Conservation (phyloP, 495 filamentous ascomycete species). For the Cercophora scortea region DNA sequence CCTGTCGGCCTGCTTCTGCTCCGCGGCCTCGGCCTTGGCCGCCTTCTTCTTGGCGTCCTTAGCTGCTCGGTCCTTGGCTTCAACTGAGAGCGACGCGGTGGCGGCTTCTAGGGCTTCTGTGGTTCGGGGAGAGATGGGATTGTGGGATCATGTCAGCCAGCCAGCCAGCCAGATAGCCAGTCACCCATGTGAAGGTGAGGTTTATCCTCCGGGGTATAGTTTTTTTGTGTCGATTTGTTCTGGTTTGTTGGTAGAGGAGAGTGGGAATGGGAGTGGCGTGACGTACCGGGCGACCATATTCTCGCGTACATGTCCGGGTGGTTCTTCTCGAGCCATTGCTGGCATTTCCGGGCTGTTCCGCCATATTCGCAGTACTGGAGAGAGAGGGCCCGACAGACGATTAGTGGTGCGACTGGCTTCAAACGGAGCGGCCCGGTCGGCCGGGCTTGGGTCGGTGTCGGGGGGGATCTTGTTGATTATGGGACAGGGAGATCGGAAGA, state of each 20-base stretch:
- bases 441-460: not conserved
- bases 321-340: constrained; percentile 81
- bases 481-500: not conserved
- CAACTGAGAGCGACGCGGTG: constrained; percentile 74
- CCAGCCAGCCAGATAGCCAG: not conserved
- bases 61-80: constrained; percentile 83
- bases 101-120: constrained; percentile 76
- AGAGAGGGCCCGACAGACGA: not conserved
- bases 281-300: constrained; percentile 77
- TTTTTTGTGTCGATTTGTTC: not conserved
- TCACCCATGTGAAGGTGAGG: not conserved
- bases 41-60: constrained; percentile 88
- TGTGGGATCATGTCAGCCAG: not conserved
- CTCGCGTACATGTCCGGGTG: constrained; percentile 63
- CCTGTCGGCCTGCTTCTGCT: constrained; percentile 68
- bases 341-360: constrained; percentile 94
- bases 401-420: no score
- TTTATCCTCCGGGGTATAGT: no score
- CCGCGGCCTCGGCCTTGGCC: constrained; percentile 78
- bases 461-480: not conserved
- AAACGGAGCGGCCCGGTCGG: not conserved
- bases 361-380: constrained; percentile 95
- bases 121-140: not conserved
- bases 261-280: not conserved
- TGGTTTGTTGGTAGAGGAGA: not conserved